Evolutionary conservation across 179 eudicot species (phyloP).

Genomic region (Drosera spatulata): DNA sequence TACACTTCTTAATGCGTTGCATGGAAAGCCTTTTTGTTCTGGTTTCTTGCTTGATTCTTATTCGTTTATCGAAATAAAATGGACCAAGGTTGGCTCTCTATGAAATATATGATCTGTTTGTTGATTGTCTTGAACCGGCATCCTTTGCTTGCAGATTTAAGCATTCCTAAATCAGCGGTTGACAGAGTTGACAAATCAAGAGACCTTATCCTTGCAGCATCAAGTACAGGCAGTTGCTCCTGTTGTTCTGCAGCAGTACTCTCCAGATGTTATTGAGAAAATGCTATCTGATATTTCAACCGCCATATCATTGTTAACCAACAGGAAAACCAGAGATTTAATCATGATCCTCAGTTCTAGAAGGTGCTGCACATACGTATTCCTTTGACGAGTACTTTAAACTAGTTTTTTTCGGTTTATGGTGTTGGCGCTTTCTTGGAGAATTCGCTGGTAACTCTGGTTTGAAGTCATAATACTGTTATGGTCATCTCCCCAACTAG

Average conservation of each 20-base stretch:
- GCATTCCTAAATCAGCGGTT: constrained; percentile 83
- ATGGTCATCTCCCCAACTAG: too few relatives aligned
- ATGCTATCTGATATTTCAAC: constrained; percentile 68
- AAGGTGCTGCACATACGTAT: constrained; percentile 34
- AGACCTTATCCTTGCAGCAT: constrained; percentile 81
- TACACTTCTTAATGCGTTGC: background rate
- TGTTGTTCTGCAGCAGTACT: constrained; percentile 78
- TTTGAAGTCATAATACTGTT: too few relatives aligned
- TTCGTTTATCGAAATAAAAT: too few relatives aligned
- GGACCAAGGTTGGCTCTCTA: too few relatives aligned
- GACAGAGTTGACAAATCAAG: constrained; percentile 62
- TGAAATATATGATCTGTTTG: background rate
- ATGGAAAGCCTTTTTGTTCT: too few relatives aligned
- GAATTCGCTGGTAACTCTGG: background rate
- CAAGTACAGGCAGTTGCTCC: constrained; percentile 98
- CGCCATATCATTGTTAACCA: constrained; percentile 61
- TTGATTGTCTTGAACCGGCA: background rate
- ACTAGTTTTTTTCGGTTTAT: background rate
- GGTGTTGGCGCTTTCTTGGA: background rate
- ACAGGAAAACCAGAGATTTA: constrained; percentile 72
- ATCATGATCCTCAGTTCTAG: constrained; percentile 94
- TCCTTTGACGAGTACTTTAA: background rate
- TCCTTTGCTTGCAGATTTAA: constrained; percentile 40
- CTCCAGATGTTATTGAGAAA: constrained; percentile 59
- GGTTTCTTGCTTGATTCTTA: background rate